A percentile compares a stretch with the other conserved stretches of the same genome.
phyloP scores from a whole-genome alignment of 371 early-diverging fungal species.

The Zopfochytrium polystomum region DNA sequence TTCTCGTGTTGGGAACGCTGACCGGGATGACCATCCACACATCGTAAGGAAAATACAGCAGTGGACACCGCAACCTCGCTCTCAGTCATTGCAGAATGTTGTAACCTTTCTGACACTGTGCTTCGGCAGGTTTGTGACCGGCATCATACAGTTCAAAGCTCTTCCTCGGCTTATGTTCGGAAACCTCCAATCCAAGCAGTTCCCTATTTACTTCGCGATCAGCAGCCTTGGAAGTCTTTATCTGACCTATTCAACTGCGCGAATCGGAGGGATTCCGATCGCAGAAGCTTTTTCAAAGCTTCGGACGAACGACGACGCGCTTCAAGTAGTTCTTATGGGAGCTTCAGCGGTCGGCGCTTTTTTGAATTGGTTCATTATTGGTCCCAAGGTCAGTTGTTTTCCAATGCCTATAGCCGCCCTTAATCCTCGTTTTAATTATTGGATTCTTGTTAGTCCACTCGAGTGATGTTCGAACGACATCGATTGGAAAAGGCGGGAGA shows the following conservation, averaged over 20 bases:
- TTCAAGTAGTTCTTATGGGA: too few species aligned
- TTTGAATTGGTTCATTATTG: too few species aligned
- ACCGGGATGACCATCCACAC: constrained; percentile 8
- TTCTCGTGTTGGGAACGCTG: constrained; percentile 11
- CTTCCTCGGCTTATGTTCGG: constrained; percentile 8
- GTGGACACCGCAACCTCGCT: neutral
- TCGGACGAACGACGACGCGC: too few species aligned
- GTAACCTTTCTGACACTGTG: too few species aligned
- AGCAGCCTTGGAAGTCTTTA: neutral
- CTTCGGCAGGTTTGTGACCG: constrained; percentile 14
- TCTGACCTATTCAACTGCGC: constrained; percentile 11
- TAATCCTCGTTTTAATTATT: too few species aligned
- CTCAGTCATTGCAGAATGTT: neutral
- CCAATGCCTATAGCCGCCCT: too few species aligned
- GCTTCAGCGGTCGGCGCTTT: too few species aligned
- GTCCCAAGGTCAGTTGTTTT: too few species aligned
- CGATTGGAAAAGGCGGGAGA: too few species aligned
- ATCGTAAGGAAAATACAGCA: neutral
- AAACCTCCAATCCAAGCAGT: constrained; percentile 11
- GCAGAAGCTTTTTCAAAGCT: too few species aligned
- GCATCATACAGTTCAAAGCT: constrained; percentile 12
- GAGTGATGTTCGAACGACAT: too few species aligned
- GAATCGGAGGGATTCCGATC: neutral
- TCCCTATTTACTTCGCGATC: constrained; percentile 17
- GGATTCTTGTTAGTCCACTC: too few species aligned